Evolutionary conservation across 1,284 basidiomycete genomes (phyloP).

Genomic region (Sutorius eximius): DNA sequence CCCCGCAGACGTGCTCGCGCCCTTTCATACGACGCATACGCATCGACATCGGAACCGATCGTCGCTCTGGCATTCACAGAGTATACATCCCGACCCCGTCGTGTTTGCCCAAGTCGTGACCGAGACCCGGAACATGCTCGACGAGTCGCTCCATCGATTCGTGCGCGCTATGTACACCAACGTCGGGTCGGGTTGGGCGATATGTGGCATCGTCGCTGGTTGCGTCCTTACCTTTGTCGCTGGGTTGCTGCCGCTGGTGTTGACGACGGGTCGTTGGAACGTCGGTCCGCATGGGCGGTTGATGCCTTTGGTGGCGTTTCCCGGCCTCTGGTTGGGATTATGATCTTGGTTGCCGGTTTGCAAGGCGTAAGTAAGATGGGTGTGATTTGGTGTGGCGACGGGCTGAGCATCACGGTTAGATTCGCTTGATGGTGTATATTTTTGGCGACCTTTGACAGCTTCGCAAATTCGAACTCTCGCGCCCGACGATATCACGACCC

Average conservation of each 20-base stretch:
- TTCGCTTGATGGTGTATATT: too few species aligned
- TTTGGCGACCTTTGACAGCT: too few species aligned
- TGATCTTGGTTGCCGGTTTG: slow-evolving; percentile 59
- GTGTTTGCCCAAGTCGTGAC: slow-evolving; percentile 58
- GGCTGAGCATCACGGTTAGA: too few species aligned
- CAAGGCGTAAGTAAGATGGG: slow-evolving; percentile 49
- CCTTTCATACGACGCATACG: slow-evolving; percentile 53
- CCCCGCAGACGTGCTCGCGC: slow-evolving; percentile 60
- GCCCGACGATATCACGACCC: slow-evolving; percentile 59
- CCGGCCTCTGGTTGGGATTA: slow-evolving; percentile 71
- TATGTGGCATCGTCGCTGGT: slow-evolving; percentile 68
- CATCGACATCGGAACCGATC: slow-evolving; percentile 20
- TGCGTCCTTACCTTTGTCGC: slow-evolving; percentile 40
- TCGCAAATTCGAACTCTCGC: slow-evolving; percentile 69
- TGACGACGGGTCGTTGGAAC: slow-evolving; percentile 36
- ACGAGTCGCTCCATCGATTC: slow-evolving; percentile 64
- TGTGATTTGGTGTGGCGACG: too few species aligned
- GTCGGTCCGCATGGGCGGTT: slow-evolving; percentile 57
- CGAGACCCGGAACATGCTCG: slow-evolving; percentile 57
- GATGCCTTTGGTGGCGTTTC: slow-evolving; percentile 59
- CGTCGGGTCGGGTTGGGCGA: slow-evolving; percentile 68
- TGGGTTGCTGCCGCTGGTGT: slow-evolving; percentile 33
- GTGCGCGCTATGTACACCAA: slow-evolving; percentile 70
- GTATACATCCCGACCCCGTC: slow-evolving; percentile 58
- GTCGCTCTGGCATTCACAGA: slow-evolving; percentile 30